Evolutionary conservation across 306 rosid genomes (phyloP).

Genomic region (Vigna mungo): DNA sequence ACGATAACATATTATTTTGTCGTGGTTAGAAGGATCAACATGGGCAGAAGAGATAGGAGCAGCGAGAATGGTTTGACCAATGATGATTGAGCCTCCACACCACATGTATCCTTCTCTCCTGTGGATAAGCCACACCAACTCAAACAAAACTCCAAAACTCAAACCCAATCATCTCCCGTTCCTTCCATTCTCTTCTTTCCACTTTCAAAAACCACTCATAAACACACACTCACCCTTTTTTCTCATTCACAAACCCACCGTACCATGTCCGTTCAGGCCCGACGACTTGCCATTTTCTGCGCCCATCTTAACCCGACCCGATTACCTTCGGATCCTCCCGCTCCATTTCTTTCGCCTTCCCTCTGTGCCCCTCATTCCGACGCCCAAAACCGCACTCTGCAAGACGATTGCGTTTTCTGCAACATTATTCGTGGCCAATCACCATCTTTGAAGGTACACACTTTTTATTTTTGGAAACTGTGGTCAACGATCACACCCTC

Average conservation of each 20-base stretch:
- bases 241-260: neutral
- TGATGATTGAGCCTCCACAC: neutral
- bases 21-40: no score
- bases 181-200: neutral
- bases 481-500: conserved; percentile 2
- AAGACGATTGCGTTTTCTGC: conserved; percentile 78
- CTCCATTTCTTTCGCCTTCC: conserved; percentile 34
- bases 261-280: conserved; percentile 52
- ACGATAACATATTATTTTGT: no score
- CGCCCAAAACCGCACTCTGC: conserved; percentile 24
- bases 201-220: neutral
- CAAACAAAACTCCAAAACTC: conserved; percentile 4
- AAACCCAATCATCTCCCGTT: neutral
- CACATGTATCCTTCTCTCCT: neutral
- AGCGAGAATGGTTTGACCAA: neutral
- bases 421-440: conserved; percentile 70
- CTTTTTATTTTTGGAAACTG: neutral
- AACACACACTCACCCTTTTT: no score
- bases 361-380: conserved; percentile 43
- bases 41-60: neutral
- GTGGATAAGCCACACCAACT: conserved; percentile 30
- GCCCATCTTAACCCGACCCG: conserved; percentile 67
- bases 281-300: conserved; percentile 69
- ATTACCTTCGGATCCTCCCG: conserved; percentile 15
- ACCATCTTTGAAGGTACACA: conserved; percentile 52